phyloP scores from a whole-genome alignment of 129 eudicot genomes.

The Pittosporum tobira region DNA sequence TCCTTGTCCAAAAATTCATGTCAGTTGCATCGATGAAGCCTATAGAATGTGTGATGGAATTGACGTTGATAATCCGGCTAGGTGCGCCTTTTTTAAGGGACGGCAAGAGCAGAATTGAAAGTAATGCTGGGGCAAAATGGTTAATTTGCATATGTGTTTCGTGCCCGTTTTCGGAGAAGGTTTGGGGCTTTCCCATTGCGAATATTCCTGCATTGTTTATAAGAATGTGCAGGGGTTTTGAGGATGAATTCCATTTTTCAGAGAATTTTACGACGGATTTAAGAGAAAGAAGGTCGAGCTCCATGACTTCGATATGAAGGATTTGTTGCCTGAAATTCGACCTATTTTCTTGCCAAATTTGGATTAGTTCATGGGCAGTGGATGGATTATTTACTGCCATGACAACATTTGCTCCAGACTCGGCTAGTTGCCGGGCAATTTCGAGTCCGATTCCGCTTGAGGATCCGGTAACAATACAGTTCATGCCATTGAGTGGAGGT shows the following conservation, averaged over 20 bases:
- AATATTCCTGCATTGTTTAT: slow-evolving; percentile 43
- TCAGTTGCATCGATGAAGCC: slow-evolving; percentile 29
- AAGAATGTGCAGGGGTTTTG: slow-evolving; percentile 24
- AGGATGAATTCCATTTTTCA: slow-evolving; percentile 22
- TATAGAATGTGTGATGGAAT: slow-evolving; percentile 28
- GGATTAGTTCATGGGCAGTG: slow-evolving; percentile 23
- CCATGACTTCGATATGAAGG: slow-evolving; percentile 27
- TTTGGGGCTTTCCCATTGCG: slow-evolving; percentile 30
- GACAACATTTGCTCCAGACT: slow-evolving; percentile 29
- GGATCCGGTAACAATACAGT: slow-evolving; percentile 43
- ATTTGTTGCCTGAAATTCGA: not conserved
- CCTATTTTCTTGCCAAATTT: slow-evolving; percentile 19
- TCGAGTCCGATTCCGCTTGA: slow-evolving; percentile 50
- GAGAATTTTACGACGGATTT: slow-evolving; percentile 29
- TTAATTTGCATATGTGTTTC: slow-evolving; percentile 42
- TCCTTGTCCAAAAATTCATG: slow-evolving; percentile 21
- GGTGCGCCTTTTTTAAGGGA: slow-evolving; percentile 25
- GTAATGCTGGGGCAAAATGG: slow-evolving; percentile 34
- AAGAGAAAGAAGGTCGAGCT: slow-evolving; percentile 29
- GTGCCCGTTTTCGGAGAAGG: slow-evolving; percentile 22
- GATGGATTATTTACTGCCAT: slow-evolving; percentile 33
- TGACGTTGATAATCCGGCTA: slow-evolving; percentile 31
- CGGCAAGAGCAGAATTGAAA: slow-evolving; percentile 27
- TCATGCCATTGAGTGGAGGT: slow-evolving; percentile 38
- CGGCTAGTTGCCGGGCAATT: slow-evolving; percentile 30